Conservation (phyloP, 805 yeast species). For the Cyberlindnera veronae region DNA sequence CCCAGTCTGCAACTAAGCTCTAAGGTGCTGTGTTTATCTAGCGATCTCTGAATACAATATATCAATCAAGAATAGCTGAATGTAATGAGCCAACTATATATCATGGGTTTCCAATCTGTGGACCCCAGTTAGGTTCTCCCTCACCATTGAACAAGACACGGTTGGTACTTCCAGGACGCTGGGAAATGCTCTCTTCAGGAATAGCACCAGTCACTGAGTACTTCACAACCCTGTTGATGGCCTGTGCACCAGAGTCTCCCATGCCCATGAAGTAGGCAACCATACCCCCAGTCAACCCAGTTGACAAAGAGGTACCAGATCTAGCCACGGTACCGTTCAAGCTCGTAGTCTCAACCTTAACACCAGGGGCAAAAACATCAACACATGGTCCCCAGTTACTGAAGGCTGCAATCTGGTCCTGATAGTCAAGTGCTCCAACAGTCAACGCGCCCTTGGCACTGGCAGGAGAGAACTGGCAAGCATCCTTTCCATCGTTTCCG, state of each 20-base stretch:
- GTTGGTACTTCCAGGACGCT: constrained; percentile 59
- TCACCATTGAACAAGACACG: constrained; percentile 42
- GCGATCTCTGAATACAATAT: too few species aligned
- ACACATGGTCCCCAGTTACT: constrained; percentile 52
- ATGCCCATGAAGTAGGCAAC: constrained; percentile 41
- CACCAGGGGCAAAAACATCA: constrained; percentile 50
- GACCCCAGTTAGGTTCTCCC: constrained; percentile 27
- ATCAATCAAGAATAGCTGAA: neutral
- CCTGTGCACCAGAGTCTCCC: constrained; percentile 35
- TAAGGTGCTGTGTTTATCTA: too few species aligned
- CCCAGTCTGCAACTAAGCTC: constrained; percentile 19
- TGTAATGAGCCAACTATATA: neutral
- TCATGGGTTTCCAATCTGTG: constrained; percentile 7
- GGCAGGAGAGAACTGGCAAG: constrained; percentile 47
- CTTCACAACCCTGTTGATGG: constrained; percentile 38
- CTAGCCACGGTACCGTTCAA: constrained; percentile 29
- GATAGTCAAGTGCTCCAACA: constrained; percentile 84
- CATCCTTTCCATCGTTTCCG: constrained; percentile 43
- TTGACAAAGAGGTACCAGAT: constrained; percentile 50
- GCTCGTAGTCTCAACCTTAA: constrained; percentile 40
- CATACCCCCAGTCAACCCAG: constrained; percentile 44
- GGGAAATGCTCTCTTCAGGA: constrained; percentile 39
- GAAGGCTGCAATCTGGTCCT: constrained; percentile 47
- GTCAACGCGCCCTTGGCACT: constrained; percentile 59
- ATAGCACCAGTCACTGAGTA: constrained; percentile 48